Conservation (phyloP, 441 rosid species). For the Erysimum pusillum region DNA sequence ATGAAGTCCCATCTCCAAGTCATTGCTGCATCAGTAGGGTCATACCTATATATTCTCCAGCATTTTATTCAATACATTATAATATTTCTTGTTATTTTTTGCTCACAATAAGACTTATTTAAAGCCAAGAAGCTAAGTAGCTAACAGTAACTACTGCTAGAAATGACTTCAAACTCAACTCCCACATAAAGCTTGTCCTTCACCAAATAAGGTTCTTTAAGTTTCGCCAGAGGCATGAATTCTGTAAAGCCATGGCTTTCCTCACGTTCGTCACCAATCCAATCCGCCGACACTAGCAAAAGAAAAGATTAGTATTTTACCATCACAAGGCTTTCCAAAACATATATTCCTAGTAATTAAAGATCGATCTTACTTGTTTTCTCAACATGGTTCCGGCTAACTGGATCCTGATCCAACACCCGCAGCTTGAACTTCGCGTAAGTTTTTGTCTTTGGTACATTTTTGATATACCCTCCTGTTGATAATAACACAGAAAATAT, state of each 20-base stretch:
- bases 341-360: background rate
- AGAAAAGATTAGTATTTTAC: background rate
- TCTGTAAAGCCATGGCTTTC: background rate
- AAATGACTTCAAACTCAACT: slow-evolving; percentile 33
- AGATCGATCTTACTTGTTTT: background rate
- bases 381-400: slow-evolving; percentile 1
- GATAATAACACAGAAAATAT: slow-evolving; percentile 20
- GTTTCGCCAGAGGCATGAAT: slow-evolving; percentile 24
- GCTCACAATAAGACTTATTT: background rate
- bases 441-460: slow-evolving; percentile 14
- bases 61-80: background rate
- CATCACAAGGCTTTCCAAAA: slow-evolving; percentile 1
- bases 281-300: background rate
- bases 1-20: background rate
- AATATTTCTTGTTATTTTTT: background rate
- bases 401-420: slow-evolving; percentile 34
- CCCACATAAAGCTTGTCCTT: slow-evolving; percentile 28
- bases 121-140: background rate
- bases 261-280: background rate
- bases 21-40: background rate
- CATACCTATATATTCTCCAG: background rate
- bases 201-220: slow-evolving; percentile 23
- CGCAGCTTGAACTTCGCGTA: slow-evolving; percentile 22
- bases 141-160: slow-evolving; percentile 24
- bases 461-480: slow-evolving; percentile 26